These are phyloP conservation scores for Kwoniella newhampshirensis DNA, from an alignment of 768 basidiomycete genomes.

Conservation along the genomic window DNA sequence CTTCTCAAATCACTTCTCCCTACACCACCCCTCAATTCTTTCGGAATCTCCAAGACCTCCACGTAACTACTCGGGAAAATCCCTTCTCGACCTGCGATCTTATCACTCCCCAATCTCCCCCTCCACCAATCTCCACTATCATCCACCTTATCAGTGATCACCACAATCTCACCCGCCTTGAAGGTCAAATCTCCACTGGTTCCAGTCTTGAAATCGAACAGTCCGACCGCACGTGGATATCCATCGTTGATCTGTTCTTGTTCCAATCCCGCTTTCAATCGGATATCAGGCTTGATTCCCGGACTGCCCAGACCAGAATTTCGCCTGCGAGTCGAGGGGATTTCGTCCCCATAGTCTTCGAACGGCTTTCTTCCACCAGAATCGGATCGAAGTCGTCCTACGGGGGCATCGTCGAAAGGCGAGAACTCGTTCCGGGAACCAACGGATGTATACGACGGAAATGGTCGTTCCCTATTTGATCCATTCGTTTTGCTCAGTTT, in stretches of 20 bases:
- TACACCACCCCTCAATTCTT: conserved; percentile 35
- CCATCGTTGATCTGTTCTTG: conserved; percentile 24
- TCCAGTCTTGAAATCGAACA: conserved; percentile 72
- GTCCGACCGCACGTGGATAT: conserved; percentile 62
- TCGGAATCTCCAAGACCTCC: conserved; percentile 42
- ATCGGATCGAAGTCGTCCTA: conserved; percentile 12
- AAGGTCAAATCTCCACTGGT: conserved; percentile 71
- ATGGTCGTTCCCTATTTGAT: no score
- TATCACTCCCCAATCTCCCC: conserved; percentile 12
- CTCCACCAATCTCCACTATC: conserved; percentile 43
- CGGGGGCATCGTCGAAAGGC: conserved; percentile 26
- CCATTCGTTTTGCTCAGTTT: neutral
- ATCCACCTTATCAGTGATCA: conserved; percentile 68
- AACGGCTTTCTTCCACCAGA: conserved; percentile 19
- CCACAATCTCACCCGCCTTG: conserved; percentile 65
- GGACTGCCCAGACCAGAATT: neutral
- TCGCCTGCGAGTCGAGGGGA: neutral
- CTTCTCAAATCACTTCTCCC: conserved; percentile 32
- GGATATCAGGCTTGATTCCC: conserved; percentile 18
- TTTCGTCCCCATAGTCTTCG: conserved; percentile 11
- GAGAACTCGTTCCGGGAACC: conserved; percentile 8
- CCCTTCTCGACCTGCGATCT: conserved; percentile 19
- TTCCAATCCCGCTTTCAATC: conserved; percentile 20
- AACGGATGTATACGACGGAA: neutral
- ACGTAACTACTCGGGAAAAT: conserved; percentile 48